Percentiles rank a stretch among this genome's conserved stretches.
These are phyloP conservation scores for Elymus sibiricus DNA, from an alignment of 176 grass and related monocot genomes.

Conservation along the genomic window DNA sequence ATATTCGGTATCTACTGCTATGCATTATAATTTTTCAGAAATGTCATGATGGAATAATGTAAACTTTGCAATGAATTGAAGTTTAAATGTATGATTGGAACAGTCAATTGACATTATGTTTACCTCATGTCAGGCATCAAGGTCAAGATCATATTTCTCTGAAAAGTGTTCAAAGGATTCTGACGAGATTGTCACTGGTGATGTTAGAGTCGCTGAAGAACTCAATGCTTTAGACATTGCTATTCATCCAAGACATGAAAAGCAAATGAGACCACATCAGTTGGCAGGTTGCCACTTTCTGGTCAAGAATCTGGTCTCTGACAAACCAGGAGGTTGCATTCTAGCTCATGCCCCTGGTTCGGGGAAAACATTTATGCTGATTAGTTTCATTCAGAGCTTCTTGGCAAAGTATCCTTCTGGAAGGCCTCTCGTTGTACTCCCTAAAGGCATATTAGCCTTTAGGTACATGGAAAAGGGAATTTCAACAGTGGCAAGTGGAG, in stretches of 20 bases:
- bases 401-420: conserved; percentile 67
- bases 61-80: background rate
- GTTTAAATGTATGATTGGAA: too few species aligned
- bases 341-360: conserved; percentile 85
- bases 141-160: conserved; percentile 30
- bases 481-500: conserved; percentile 73
- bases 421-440: conserved; percentile 68
- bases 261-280: conserved; percentile 51
- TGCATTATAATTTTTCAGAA: background rate
- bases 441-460: conserved; percentile 84
- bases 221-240: conserved; percentile 48
- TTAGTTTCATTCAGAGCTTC: conserved; percentile 91
- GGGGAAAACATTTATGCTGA: conserved; percentile 86
- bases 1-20: background rate
- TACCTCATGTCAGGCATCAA: conserved; percentile 46
- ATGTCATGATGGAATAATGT: background rate
- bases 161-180: conserved; percentile 29
- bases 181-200: conserved; percentile 28
- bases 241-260: conserved; percentile 69
- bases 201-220: conserved; percentile 46
- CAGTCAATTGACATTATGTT: conserved; percentile 4
- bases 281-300: conserved; percentile 80
- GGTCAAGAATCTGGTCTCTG: conserved; percentile 72
- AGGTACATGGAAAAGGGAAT: conserved; percentile 63
- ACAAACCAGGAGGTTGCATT: conserved; percentile 83